Evolutionary conservation across 23 red algal species (phyloP).

Genomic region (Pyropia yezoensis): DNA sequence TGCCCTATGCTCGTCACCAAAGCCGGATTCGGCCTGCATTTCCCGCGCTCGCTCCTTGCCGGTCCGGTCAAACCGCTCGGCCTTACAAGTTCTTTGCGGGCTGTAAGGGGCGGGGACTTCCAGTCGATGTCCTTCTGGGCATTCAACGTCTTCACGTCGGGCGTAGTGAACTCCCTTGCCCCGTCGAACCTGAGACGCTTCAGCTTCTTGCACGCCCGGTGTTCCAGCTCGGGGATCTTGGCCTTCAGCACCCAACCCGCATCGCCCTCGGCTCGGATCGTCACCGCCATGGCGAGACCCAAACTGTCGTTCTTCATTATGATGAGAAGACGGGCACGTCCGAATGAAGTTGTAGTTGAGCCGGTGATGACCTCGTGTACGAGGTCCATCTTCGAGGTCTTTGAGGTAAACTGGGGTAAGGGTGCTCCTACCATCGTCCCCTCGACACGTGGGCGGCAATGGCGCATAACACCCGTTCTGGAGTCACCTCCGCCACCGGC

Average conservation of each 20-base stretch:
- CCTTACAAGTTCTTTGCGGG: constrained; percentile 8
- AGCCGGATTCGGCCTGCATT: not conserved
- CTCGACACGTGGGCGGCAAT: too few species aligned
- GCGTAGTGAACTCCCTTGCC: constrained; percentile 2
- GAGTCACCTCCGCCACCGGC: too few species aligned
- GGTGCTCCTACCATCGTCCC: too few species aligned
- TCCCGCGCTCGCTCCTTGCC: not conserved
- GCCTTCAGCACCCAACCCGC: not conserved
- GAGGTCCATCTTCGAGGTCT: too few species aligned
- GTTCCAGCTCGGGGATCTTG: not conserved
- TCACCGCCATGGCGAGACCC: not conserved
- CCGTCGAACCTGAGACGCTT: constrained; percentile 6
- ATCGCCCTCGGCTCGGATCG: not conserved
- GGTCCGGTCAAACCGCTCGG: constrained; percentile 6
- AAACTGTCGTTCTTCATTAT: not conserved
- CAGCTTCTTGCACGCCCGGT: not conserved
- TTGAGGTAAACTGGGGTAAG: too few species aligned
- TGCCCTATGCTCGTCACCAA: too few species aligned
- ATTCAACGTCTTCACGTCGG: not conserved
- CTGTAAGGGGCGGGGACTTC: constrained; percentile 3
- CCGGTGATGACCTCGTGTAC: too few species aligned
- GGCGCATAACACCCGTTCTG: too few species aligned
- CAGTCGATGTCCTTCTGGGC: constrained; percentile 8
- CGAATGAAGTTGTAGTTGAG: too few species aligned
- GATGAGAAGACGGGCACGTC: too few species aligned